Evolutionary conservation across 345 rosid genomes (phyloP), one percentile per base, ranked within the genome.

Genomic region (Salix suchowensis): DNA sequence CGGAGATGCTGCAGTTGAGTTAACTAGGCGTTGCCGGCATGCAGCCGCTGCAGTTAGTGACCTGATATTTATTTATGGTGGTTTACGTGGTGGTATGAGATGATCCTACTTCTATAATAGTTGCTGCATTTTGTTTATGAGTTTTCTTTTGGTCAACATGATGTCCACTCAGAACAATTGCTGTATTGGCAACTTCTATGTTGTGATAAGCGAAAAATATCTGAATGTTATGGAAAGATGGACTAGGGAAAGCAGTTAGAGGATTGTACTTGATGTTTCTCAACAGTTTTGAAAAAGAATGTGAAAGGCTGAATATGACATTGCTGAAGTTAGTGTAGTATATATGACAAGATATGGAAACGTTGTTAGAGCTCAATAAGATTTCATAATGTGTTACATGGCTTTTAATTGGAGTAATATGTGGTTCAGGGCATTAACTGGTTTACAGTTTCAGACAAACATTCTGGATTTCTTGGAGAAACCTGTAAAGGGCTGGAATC

Each of bases 1-100:
- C 71, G 99, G 97, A 65, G 99, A 96, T 90, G 97, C 97, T 82
- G 89, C 94, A 52, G 97, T 90, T 78, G 98, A 96, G 90, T 82
- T 96, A 84, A 93, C 98, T 11, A 93, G 99, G 87, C 98, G 99
- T 73, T 96, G 98, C 85, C 88, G 99, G 87, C 99, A 96, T 88
- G 98, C 99, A 36, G 97, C 99, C 74, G 97, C 98, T 75, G 99
- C 97, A 64, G 85, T 96, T 80, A 97, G 98, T 78, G 99, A 96
- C 76, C 81, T 96, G 61, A 92, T 96, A 85, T 96, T 91, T 84
- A 89, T 92, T 73, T 96, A 96, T 83, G 99, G 99, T 80, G 98
- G 99, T 79, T 87, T 96, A 70, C 99, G 99, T 78, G 99, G 99
- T 60, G 99, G 99, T 92, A 91, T 89, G 88, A 77, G 66, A 60